A percentile compares a stretch with the other conserved stretches of the same genome.
Evolutionary conservation across 1,284 basidiomycete species (phyloP).

Genomic region (Pholiota adiposa): DNA sequence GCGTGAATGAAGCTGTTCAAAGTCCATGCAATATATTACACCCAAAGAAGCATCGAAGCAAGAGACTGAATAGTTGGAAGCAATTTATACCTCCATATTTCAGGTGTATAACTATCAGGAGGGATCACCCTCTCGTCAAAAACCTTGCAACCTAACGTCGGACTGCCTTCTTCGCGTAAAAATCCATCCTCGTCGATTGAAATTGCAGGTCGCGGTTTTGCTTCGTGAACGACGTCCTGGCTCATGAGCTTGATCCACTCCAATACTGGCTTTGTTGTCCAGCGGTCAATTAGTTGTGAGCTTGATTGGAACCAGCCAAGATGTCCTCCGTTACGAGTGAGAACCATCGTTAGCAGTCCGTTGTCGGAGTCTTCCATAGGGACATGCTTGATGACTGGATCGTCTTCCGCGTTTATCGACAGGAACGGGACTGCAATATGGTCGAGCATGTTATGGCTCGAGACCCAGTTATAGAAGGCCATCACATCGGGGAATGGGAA

Average conservation of each 20-base stretch:
- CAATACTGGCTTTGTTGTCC: conserved; percentile 73
- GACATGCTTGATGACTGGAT: conserved; percentile 79
- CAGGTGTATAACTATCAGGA: not conserved
- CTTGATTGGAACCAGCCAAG: conserved; percentile 90
- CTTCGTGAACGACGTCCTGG: conserved; percentile 46
- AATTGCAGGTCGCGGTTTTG: not conserved
- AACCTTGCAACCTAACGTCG: not conserved
- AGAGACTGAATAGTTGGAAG: not conserved
- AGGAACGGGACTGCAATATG: conserved; percentile 74
- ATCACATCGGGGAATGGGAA: conserved; percentile 81
- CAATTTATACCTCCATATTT: not conserved
- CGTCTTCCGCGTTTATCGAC: conserved; percentile 88
- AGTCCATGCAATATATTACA: not conserved
- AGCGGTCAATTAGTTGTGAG: conserved; percentile 53
- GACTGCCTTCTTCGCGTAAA: not conserved
- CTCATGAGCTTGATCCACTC: conserved; percentile 73
- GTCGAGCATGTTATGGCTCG: conserved; percentile 53
- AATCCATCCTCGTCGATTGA: not conserved
- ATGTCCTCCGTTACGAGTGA: conserved; percentile 89
- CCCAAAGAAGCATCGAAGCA: not conserved
- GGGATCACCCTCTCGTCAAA: not conserved
- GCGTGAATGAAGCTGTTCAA: not conserved
- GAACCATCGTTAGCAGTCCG: conserved; percentile 67
- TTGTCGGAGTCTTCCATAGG: conserved; percentile 64
- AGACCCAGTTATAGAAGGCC: conserved; percentile 83